These are phyloP conservation scores for Agroathelia rolfsii DNA, from an alignment of 1,284 basidiomycete species.

Conservation along the genomic window DNA sequence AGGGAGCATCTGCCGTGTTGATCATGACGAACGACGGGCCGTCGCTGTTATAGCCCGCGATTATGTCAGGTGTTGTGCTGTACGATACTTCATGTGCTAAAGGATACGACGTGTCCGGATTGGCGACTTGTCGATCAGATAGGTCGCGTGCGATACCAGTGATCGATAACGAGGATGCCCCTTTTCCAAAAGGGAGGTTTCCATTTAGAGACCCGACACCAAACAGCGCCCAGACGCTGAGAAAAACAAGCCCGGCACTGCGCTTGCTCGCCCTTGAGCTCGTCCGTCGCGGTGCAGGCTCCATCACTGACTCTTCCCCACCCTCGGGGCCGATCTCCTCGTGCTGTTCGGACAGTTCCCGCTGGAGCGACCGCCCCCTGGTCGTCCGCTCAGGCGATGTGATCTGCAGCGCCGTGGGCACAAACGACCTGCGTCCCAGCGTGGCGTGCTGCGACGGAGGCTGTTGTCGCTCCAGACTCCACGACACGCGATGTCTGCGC, in stretches of 20 bases:
- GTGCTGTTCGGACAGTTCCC: no score
- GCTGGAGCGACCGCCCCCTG: constrained; percentile 38
- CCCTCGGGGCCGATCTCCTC: constrained; percentile 16
- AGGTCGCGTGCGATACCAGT: constrained; percentile 23
- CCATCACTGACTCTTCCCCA: constrained; percentile 17
- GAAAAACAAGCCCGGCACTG: constrained; percentile 62
- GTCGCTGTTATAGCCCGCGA: not conserved
- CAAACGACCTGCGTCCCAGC: constrained; percentile 15
- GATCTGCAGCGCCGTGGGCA: constrained; percentile 22
- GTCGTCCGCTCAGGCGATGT: constrained; percentile 17
- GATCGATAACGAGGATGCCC: constrained; percentile 16
- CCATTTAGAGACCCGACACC: constrained; percentile 44
- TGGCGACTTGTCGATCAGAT: no score
- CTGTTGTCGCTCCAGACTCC: constrained; percentile 52
- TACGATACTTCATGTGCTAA: no score
- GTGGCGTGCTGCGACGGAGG: constrained; percentile 32
- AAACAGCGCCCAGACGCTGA: constrained; percentile 62
- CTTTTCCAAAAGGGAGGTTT: constrained; percentile 18
- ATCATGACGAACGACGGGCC: no score
- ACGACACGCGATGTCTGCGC: constrained; percentile 49
- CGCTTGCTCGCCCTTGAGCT: constrained; percentile 52
- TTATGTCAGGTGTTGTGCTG: constrained; percentile 1
- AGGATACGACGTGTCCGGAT: no score
- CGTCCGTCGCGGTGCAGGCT: constrained; percentile 20
- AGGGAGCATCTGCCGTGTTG: no score